These are phyloP conservation scores for Drechslerella dactyloides DNA, from an alignment of 2,329 filamentous ascomycete genomes.

Conservation along the genomic window DNA sequence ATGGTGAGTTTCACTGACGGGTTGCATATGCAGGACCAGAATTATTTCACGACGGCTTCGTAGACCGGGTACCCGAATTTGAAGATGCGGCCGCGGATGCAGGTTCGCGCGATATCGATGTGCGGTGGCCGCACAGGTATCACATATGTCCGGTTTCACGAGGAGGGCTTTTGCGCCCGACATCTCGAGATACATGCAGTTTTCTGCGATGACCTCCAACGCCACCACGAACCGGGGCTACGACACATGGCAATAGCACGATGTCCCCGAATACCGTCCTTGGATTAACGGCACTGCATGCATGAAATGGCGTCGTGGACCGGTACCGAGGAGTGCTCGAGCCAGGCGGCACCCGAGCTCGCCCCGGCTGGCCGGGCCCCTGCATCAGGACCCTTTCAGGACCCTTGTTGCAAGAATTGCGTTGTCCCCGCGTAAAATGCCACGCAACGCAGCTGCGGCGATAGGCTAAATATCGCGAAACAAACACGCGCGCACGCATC, in stretches of 20 bases:
- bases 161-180: neutral
- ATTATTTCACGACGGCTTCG: neutral
- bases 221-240: neutral
- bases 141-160: neutral
- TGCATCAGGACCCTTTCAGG: no score
- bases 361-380: no score
- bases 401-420: slow-evolving; percentile 20
- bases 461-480: slow-evolving; percentile 13
- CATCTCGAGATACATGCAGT: neutral
- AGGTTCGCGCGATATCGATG: neutral
- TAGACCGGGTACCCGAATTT: neutral
- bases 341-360: no score
- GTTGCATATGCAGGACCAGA: neutral
- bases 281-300: no score
- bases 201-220: neutral
- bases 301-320: no score
- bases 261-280: no score
- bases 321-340: no score
- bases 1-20: neutral
- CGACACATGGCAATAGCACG: no score
- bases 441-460: neutral
- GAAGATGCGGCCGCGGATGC: neutral
- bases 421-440: slow-evolving; percentile 5
- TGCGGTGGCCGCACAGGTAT: neutral
- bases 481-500: neutral